Evolutionary conservation across 2,329 filamentous ascomycete genomes (phyloP).

Genomic region (Pseudocercospora musae): DNA sequence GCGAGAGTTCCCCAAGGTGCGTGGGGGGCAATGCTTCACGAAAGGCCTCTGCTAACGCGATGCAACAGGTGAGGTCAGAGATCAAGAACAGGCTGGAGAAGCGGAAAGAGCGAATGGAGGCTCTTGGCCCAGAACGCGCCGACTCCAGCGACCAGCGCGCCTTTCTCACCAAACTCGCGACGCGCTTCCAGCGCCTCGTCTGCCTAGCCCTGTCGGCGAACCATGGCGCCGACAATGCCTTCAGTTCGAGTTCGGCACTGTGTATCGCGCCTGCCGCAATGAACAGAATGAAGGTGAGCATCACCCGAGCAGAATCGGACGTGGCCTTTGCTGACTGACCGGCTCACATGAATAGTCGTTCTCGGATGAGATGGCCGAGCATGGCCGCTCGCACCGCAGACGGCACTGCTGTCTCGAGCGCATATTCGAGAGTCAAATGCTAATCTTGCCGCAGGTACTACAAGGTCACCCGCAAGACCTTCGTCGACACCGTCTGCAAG

Average conservation of each 20-base stretch:
- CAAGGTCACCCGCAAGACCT: conserved; percentile 57
- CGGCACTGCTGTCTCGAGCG: background rate
- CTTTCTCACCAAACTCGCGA: conserved; percentile 47
- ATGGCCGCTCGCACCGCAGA: conserved; percentile 23
- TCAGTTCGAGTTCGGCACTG: conserved; percentile 34
- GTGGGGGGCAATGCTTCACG: conserved; percentile 27
- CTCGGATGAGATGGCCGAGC: conserved; percentile 24
- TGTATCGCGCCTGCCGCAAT: conserved; percentile 37
- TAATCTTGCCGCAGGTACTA: conserved; percentile 41
- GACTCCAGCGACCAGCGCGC: conserved; percentile 47
- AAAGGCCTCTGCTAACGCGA: background rate
- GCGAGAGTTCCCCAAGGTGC: conserved; percentile 47
- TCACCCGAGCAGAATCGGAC: too few species aligned
- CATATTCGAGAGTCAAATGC: background rate
- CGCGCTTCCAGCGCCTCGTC: conserved; percentile 39
- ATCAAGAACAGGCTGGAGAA: conserved; percentile 29
- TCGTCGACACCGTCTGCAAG: conserved; percentile 61
- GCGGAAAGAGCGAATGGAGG: conserved; percentile 36
- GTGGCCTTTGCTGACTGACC: too few species aligned
- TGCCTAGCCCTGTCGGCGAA: conserved; percentile 36
- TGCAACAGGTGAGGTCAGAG: conserved; percentile 28
- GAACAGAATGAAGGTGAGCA: conserved; percentile 22
- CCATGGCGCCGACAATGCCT: conserved; percentile 37
- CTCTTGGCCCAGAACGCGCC: conserved; percentile 49
- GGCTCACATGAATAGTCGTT: conserved; percentile 20